A percentile compares a stretch with the other conserved stretches of the same genome.
Evolutionary conservation across 2,329 filamentous ascomycete species (phyloP).

Genomic region (Stagonosporopsis cucurbitacearum): DNA sequence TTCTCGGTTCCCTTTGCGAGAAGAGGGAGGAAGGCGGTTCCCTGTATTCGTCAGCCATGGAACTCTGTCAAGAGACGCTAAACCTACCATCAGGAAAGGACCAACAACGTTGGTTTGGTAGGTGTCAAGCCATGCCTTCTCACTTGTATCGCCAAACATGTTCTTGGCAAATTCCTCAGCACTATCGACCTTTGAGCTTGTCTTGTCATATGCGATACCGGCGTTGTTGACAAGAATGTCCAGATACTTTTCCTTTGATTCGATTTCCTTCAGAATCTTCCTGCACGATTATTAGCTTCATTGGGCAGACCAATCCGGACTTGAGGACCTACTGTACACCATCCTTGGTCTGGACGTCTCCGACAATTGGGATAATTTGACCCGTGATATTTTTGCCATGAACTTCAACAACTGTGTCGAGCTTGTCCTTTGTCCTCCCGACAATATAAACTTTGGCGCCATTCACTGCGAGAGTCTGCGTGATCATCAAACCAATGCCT

Average conservation of each 20-base stretch:
- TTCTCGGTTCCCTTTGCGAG: constrained; percentile 53
- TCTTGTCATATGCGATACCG: constrained; percentile 52
- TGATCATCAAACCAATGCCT: constrained; percentile 57
- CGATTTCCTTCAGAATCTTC: constrained; percentile 52
- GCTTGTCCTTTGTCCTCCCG: constrained; percentile 56
- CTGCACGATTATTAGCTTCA: constrained; percentile 21
- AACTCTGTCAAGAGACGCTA: not conserved
- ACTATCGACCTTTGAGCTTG: constrained; percentile 46
- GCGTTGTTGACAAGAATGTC: constrained; percentile 58
- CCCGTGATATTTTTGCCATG: constrained; percentile 54
- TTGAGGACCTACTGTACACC: constrained; percentile 46
- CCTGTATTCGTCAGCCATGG: constrained; percentile 15
- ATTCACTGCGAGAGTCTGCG: constrained; percentile 56
- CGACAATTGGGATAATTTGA: constrained; percentile 55
- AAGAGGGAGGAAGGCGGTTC: constrained; percentile 55
- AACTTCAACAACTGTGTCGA: constrained; percentile 54
- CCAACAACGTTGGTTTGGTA: constrained; percentile 57
- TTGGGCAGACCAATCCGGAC: not conserved
- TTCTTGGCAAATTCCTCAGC: constrained; percentile 55
- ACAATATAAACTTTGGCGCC: constrained; percentile 58
- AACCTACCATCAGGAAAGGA: constrained; percentile 52
- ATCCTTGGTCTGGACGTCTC: constrained; percentile 54
- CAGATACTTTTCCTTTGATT: constrained; percentile 53
- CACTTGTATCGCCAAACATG: constrained; percentile 53
- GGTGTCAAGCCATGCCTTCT: constrained; percentile 55